Evolutionary conservation across 306 rosid genomes (phyloP).

Genomic region (Astragalus membranaceus): DNA sequence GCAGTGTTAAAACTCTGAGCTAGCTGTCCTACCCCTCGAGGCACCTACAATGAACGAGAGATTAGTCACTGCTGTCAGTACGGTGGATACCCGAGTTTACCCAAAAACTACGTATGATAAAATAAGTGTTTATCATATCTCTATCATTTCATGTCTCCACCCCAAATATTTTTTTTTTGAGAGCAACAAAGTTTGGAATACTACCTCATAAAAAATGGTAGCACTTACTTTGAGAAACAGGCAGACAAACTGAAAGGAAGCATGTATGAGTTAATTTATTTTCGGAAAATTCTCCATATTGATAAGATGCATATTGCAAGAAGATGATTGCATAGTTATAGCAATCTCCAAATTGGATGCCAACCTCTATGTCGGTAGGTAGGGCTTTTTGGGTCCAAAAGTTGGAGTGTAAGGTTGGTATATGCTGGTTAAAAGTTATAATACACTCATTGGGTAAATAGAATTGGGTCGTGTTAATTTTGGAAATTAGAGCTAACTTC

Average conservation of each 20-base stretch:
- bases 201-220: too few species aligned
- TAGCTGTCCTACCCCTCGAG: too few species aligned
- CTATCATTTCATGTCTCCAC: too few species aligned
- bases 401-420: not conserved
- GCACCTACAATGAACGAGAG: too few species aligned
- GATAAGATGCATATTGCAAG: not conserved
- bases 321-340: not conserved
- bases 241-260: not conserved
- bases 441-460: not conserved
- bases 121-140: too few species aligned
- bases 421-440: not conserved
- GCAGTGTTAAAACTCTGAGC: too few species aligned
- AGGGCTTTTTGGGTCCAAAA: not conserved
- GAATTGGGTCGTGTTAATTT: not conserved
- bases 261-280: not conserved
- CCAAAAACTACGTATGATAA: too few species aligned
- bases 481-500: constrained; percentile 10
- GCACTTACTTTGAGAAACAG: too few species aligned
- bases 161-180: too few species aligned
- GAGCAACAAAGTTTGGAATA: too few species aligned
- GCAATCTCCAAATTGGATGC: constrained; percentile 4
- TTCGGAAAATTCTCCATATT: not conserved
- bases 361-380: constrained; percentile 27
- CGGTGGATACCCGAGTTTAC: too few species aligned
- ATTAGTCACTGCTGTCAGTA: too few species aligned